These are phyloP conservation scores for Helotiales sp. DNA, from an alignment of 2,329 filamentous ascomycete species.

Conservation along the genomic window DNA sequence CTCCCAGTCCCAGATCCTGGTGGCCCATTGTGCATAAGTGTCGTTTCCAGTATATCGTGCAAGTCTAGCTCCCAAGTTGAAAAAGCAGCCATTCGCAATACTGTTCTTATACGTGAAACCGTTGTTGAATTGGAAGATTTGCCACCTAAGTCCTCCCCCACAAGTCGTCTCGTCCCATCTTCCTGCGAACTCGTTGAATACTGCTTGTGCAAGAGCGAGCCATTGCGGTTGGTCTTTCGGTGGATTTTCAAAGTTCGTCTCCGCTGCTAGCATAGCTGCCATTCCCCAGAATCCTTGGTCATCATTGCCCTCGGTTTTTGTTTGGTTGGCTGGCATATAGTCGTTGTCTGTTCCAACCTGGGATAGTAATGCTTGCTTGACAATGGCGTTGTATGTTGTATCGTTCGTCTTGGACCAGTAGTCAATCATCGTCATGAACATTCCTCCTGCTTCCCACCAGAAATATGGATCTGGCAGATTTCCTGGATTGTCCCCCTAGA, in stretches of 20 bases:
- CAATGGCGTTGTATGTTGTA: conserved; percentile 65
- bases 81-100: conserved; percentile 61
- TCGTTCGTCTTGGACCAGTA: conserved; percentile 84
- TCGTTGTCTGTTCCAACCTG: conserved; percentile 72
- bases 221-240: conserved; percentile 58
- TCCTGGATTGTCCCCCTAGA: conserved; percentile 47
- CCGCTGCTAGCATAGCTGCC: conserved; percentile 67
- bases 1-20: conserved; percentile 71
- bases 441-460: conserved; percentile 71
- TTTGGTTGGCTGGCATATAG: conserved; percentile 76
- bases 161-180: conserved; percentile 72
- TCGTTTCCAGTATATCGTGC: conserved; percentile 76
- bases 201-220: conserved; percentile 72
- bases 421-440: conserved; percentile 71
- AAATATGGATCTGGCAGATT: conserved; percentile 51
- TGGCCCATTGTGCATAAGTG: conserved; percentile 77
- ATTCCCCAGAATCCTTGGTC: conserved; percentile 76
- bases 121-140: conserved; percentile 79
- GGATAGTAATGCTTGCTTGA: conserved; percentile 66
- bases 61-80: conserved; percentile 63
- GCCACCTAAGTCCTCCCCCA: conserved; percentile 77
- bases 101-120: conserved; percentile 79
- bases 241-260: conserved; percentile 62
- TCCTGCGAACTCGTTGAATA: conserved; percentile 74
- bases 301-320: conserved; percentile 68